These are phyloP conservation scores for Penicillium canescens DNA, from an alignment of 495 filamentous ascomycete genomes.

Conservation along the genomic window DNA sequence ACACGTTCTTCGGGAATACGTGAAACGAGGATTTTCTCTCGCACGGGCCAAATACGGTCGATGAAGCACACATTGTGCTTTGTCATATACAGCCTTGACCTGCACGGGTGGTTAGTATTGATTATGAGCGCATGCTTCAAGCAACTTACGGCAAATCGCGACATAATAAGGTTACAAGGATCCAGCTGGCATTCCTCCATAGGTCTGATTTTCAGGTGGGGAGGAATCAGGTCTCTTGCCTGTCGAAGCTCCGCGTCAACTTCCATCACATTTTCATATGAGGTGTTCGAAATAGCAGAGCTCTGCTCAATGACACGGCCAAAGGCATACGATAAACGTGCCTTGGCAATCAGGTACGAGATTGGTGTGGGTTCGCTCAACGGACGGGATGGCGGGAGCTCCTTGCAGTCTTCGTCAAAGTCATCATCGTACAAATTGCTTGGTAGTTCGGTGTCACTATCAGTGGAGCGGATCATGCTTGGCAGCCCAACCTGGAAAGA, in stretches of 20 bases:
- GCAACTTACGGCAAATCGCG: constrained; percentile 64
- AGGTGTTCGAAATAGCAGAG: constrained; percentile 41
- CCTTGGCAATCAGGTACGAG: constrained; percentile 84
- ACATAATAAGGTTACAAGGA: constrained; percentile 78
- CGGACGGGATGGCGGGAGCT: constrained; percentile 73
- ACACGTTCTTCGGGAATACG: constrained; percentile 79
- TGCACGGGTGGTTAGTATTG: constrained; percentile 18
- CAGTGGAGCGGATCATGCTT: constrained; percentile 78
- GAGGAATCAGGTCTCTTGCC: constrained; percentile 68
- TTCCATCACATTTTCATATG: constrained; percentile 85
- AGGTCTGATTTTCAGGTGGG: constrained; percentile 72
- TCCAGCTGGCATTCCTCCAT: constrained; percentile 78
- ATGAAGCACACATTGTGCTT: constrained; percentile 85
- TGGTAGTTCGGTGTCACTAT: constrained; percentile 84
- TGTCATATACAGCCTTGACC: constrained; percentile 87
- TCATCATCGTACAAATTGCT: constrained; percentile 95
- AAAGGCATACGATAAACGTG: constrained; percentile 62
- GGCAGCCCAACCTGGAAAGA: constrained; percentile 91
- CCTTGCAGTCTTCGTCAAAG: constrained; percentile 74
- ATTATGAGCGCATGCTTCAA: not conserved
- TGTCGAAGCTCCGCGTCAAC: constrained; percentile 77
- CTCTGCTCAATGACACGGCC: constrained; percentile 58
- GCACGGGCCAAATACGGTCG: constrained; percentile 79
- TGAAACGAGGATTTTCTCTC: constrained; percentile 77
- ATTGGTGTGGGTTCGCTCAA: constrained; percentile 78